Evolutionary conservation across 768 basidiomycete species (phyloP).

Genomic region (Tricholoma saponaceum): DNA sequence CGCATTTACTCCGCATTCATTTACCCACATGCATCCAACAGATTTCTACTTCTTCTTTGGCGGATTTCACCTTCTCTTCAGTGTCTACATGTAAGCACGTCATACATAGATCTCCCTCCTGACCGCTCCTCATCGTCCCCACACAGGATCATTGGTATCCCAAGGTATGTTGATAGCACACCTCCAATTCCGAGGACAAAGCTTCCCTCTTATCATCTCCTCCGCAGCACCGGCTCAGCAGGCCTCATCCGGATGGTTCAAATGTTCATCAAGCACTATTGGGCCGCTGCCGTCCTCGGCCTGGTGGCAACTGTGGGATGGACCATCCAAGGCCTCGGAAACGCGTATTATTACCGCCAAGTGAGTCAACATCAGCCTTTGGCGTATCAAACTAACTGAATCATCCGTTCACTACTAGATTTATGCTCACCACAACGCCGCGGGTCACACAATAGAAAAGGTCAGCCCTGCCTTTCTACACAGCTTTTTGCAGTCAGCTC

Average conservation of each 20-base stretch:
- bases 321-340: constrained; percentile 81
- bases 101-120: constrained; percentile 17
- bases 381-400: constrained; percentile 6
- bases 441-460: constrained; percentile 88
- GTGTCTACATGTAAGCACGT: constrained; percentile 77
- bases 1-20: constrained; percentile 21
- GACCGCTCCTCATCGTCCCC: constrained; percentile 21
- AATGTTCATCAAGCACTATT: constrained; percentile 65
- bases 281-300: constrained; percentile 80
- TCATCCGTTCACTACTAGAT: constrained; percentile 41
- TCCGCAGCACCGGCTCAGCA: constrained; percentile 81
- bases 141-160: constrained; percentile 88
- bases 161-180: constrained; percentile 45
- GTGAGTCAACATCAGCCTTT: constrained; percentile 33
- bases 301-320: constrained; percentile 83
- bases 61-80: constrained; percentile 92
- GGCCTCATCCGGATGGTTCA: constrained; percentile 92
- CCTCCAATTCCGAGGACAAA: constrained; percentile 32
- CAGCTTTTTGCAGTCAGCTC: constrained; percentile 5
- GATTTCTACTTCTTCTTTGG: constrained; percentile 97
- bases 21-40: constrained; percentile 34
- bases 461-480: constrained; percentile 29
- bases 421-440: constrained; percentile 73
- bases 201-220: constrained; percentile 10
- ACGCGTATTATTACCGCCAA: constrained; percentile 75